Conservation (phyloP, 2,329 filamentous ascomycete species). For the Fusarium poae region DNA sequence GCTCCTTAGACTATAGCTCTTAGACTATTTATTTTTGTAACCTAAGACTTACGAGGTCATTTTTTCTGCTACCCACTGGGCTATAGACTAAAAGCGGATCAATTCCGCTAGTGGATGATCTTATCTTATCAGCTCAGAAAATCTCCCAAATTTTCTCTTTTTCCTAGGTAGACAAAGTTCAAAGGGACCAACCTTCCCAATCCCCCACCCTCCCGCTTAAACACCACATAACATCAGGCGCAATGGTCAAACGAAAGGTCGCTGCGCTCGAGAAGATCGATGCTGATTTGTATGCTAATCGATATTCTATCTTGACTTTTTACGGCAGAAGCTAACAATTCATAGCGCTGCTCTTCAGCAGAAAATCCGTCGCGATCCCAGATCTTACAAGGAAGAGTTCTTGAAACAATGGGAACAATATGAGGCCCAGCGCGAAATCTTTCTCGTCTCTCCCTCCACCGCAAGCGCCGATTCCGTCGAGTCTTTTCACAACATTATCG, state of each 20-base stretch:
- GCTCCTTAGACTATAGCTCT: too few relatives aligned
- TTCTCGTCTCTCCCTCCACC: slow-evolving; percentile 83
- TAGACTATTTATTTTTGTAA: too few relatives aligned
- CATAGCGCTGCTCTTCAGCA: slow-evolving; percentile 85
- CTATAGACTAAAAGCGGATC: slow-evolving; percentile 8
- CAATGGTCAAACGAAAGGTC: slow-evolving; percentile 88
- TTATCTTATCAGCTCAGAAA: slow-evolving; percentile 43
- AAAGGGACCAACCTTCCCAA: slow-evolving; percentile 18
- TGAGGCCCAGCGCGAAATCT: slow-evolving; percentile 90
- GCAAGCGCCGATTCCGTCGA: slow-evolving; percentile 83
- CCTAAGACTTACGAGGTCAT: too few relatives aligned
- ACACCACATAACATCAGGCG: slow-evolving; percentile 28
- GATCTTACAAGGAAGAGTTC: slow-evolving; percentile 92
- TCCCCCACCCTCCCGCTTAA: slow-evolving; percentile 24
- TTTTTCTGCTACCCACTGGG: too few relatives aligned
- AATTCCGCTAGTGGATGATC: slow-evolving; percentile 29
- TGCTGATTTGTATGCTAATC: slow-evolving; percentile 76
- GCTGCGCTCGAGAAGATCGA: slow-evolving; percentile 96
- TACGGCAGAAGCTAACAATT: slow-evolving; percentile 45
- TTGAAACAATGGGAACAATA: slow-evolving; percentile 91
- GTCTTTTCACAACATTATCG: slow-evolving; percentile 90
- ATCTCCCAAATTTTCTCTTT: slow-evolving; percentile 44
- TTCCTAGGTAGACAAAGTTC: slow-evolving; percentile 1
- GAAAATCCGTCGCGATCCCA: slow-evolving; percentile 90
- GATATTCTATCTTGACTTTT: not conserved